Evolutionary conservation across 352 stramenopile genomes (phyloP).

Genomic region (Phytophthora nicotianae): DNA sequence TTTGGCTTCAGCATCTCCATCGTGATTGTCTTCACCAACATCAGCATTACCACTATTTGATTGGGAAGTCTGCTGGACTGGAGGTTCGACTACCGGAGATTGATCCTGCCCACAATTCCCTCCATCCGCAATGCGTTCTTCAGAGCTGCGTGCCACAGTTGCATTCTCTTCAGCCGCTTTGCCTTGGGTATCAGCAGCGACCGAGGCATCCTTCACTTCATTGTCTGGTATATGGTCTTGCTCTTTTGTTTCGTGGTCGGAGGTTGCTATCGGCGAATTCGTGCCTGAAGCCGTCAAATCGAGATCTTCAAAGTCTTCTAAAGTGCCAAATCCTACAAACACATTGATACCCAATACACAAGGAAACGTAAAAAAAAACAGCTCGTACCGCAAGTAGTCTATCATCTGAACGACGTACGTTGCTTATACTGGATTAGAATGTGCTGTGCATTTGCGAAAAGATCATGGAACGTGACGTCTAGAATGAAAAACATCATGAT

Average conservation of each 20-base stretch:
- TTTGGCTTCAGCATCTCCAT: neutral
- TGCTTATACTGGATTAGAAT: slow-evolving; percentile 51
- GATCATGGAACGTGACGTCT: slow-evolving; percentile 39
- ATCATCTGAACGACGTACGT: slow-evolving; percentile 30
- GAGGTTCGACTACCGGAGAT: neutral
- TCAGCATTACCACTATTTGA: neutral
- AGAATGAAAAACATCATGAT: slow-evolving; percentile 4
- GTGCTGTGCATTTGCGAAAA: slow-evolving; percentile 39
- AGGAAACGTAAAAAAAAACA: neutral
- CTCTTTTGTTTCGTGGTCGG: slow-evolving; percentile 16
- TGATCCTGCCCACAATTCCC: slow-evolving; percentile 7
- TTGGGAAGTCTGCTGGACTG: slow-evolving; percentile 5
- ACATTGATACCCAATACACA: slow-evolving; percentile 8
- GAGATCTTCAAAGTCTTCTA: slow-evolving; percentile 46
- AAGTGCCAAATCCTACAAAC: slow-evolving; percentile 41
- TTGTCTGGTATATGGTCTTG: neutral
- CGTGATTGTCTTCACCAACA: neutral
- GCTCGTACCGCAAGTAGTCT: slow-evolving; percentile 1
- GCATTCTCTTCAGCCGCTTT: neutral
- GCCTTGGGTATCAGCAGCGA: slow-evolving; percentile 1
- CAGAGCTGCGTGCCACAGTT: neutral
- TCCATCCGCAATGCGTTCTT: slow-evolving; percentile 5
- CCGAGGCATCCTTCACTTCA: neutral
- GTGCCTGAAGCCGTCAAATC: slow-evolving; percentile 20
- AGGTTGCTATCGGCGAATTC: slow-evolving; percentile 1